Percentiles rank a stretch among this genome's conserved stretches.
These are phyloP conservation scores for Letharia columbiana DNA, from an alignment of 495 filamentous ascomycete genomes.

Conservation along the genomic window DNA sequence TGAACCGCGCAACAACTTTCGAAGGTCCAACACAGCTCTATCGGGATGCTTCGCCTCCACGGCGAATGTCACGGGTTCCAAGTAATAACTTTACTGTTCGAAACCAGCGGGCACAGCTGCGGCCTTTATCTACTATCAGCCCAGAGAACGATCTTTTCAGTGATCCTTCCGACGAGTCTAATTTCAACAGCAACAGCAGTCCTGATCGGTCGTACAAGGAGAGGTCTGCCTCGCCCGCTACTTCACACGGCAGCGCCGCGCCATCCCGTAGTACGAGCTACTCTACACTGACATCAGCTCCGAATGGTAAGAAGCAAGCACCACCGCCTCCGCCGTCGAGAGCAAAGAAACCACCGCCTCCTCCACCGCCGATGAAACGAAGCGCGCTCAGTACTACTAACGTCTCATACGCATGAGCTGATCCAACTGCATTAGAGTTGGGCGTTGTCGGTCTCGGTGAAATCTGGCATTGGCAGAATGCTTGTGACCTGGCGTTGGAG, in stretches of 20 bases:
- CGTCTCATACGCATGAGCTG: conserved; percentile 22
- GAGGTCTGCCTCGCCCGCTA: conserved; percentile 52
- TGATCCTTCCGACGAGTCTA: conserved; percentile 56
- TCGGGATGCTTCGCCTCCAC: conserved; percentile 40
- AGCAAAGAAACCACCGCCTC: conserved; percentile 69
- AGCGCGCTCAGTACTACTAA: conserved; percentile 31
- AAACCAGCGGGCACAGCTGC: conserved; percentile 37
- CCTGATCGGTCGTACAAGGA: conserved; percentile 48
- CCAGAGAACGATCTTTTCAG: conserved; percentile 50
- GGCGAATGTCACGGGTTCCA: conserved; percentile 46
- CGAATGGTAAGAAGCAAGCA: conserved; percentile 56
- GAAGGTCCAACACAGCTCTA: conserved; percentile 49
- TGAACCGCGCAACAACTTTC: conserved; percentile 44
- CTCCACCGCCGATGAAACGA: conserved; percentile 44
- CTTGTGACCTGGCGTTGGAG: neutral
- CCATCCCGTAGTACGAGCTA: conserved; percentile 49
- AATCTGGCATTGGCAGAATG: neutral
- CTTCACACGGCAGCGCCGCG: conserved; percentile 49
- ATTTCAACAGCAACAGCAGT: conserved; percentile 46
- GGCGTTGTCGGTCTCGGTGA: neutral
- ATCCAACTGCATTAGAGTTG: neutral
- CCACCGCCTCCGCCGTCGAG: conserved; percentile 77
- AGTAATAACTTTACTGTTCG: conserved; percentile 46
- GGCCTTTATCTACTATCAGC: conserved; percentile 32
- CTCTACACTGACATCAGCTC: conserved; percentile 35